Percentiles rank a stretch among this genome's conserved stretches.
phyloP scores from a whole-genome alignment of 345 rosid genomes.

The Ceriops zippeliana region DNA sequence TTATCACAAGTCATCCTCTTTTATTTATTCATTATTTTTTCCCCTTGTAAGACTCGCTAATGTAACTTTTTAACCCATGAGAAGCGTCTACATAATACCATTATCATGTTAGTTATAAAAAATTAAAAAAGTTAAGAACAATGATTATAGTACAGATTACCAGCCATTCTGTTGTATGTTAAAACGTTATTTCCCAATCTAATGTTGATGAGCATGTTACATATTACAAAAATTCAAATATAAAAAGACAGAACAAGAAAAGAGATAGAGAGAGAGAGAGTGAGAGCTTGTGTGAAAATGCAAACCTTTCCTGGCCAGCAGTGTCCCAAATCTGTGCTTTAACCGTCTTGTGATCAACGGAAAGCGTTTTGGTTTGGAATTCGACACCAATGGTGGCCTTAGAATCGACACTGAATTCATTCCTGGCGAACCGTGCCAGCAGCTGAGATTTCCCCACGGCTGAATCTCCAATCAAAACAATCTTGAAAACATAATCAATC shows the following conservation, averaged over 20 bases:
- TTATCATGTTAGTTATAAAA: background rate
- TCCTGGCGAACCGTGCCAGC: conserved; percentile 70
- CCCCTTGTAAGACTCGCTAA: background rate
- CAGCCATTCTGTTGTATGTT: too few species aligned
- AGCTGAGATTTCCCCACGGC: conserved; percentile 84
- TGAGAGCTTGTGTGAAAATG: background rate
- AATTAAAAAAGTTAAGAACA: too few species aligned
- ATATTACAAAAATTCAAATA: background rate
- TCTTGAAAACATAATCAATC: conserved; percentile 82
- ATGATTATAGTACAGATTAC: too few species aligned
- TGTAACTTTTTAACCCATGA: background rate
- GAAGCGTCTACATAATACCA: background rate
- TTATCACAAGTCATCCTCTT: too few species aligned
- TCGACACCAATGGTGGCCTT: conserved; percentile 91
- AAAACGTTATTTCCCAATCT: too few species aligned
- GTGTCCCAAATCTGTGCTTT: conserved; percentile 95
- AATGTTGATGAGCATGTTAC: too few species aligned
- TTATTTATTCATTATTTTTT: background rate
- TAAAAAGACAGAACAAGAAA: background rate
- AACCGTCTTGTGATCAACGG: conserved; percentile 67
- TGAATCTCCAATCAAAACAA: conserved; percentile 79
- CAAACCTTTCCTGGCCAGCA: conserved; percentile 80
- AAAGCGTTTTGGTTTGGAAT: conserved; percentile 78
- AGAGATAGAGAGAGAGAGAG: background rate
- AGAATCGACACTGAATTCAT: conserved; percentile 76